phyloP scores from a whole-genome alignment of 805 yeast species.

The Zygotorulaspora chibaensis region DNA sequence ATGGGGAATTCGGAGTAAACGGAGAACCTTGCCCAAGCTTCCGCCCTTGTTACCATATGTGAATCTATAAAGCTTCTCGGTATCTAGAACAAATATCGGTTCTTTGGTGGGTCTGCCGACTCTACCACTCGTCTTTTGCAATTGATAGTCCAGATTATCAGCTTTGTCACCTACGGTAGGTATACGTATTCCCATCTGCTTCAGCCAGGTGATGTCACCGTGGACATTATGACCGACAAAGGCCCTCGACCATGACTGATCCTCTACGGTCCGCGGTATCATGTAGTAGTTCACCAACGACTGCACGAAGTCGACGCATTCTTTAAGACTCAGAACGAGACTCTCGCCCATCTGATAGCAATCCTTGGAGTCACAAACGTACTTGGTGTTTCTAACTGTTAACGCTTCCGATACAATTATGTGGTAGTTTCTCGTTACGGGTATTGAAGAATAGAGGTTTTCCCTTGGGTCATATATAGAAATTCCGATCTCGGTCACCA shows the following conservation, averaged over 20 bases:
- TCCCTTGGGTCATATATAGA: constrained; percentile 52
- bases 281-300: constrained; percentile 43
- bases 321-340: constrained; percentile 36
- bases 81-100: constrained; percentile 39
- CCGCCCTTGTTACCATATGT: constrained; percentile 42
- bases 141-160: constrained; percentile 9
- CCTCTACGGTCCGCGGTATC: constrained; percentile 26
- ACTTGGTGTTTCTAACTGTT: constrained; percentile 46
- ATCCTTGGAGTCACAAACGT: constrained; percentile 50
- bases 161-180: constrained; percentile 27
- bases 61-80: constrained; percentile 41
- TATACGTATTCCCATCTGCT: constrained; percentile 43
- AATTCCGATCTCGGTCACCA: constrained; percentile 55
- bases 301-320: constrained; percentile 41
- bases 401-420: constrained; percentile 44
- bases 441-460: constrained; percentile 39
- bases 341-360: constrained; percentile 51
- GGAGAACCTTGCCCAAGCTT: constrained; percentile 44
- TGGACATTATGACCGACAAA: constrained; percentile 58
- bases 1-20: constrained; percentile 50
- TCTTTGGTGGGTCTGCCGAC: constrained; percentile 2
- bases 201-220: constrained; percentile 54
- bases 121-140: neutral
- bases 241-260: constrained; percentile 30
- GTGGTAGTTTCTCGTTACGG: constrained; percentile 41